These are phyloP conservation scores for Fusarium incarnatum DNA, from an alignment of 2,329 filamentous ascomycete species.

Conservation along the genomic window DNA sequence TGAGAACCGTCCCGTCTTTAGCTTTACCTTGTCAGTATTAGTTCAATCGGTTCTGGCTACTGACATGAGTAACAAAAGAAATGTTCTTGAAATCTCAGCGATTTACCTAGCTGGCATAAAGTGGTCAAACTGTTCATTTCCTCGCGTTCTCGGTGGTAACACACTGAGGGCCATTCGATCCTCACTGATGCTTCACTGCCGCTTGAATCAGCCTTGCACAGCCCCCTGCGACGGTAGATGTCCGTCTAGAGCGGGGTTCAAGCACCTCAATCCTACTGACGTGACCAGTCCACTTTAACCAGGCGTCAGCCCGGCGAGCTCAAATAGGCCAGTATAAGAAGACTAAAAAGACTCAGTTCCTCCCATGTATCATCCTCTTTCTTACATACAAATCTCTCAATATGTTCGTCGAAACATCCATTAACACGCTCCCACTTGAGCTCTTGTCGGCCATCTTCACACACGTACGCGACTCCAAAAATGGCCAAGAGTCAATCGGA, in stretches of 20 bases:
- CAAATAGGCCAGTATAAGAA: neutral
- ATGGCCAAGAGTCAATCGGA: neutral
- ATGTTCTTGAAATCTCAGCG: no score
- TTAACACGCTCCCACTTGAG: neutral
- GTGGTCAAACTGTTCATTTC: neutral
- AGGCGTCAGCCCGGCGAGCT: neutral
- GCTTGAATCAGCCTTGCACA: neutral
- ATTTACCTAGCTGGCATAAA: neutral
- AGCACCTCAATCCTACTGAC: neutral
- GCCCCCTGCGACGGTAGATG: no score
- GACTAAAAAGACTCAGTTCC: accelerated
- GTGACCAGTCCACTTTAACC: neutral
- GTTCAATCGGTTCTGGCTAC: neutral
- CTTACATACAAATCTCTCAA: neutral
- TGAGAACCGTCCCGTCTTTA: neutral
- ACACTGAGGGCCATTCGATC: no score
- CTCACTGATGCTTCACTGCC: neutral
- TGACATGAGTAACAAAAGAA: no score
- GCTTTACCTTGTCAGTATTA: neutral
- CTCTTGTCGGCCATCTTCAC: neutral
- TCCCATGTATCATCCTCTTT: accelerated
- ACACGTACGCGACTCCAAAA: neutral
- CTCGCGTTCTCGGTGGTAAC: no score
- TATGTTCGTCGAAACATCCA: neutral
- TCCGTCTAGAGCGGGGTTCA: neutral